These are phyloP conservation scores for Neurospora sp. DNA, from an alignment of 495 filamentous ascomycete genomes.

Conservation along the genomic window DNA sequence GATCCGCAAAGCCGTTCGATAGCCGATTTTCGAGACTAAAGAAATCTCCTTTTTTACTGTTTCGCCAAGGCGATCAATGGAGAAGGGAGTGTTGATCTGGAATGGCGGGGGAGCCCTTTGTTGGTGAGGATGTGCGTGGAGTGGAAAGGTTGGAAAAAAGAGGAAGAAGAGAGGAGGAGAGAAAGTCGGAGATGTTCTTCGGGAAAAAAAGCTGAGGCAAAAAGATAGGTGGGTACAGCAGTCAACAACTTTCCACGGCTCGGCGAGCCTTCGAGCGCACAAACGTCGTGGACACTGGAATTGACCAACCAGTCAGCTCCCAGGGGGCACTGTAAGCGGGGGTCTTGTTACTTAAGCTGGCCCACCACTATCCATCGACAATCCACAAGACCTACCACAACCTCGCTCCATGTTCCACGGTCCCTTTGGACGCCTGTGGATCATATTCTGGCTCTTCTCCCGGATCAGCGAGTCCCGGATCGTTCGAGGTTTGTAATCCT, in stretches of 20 bases:
- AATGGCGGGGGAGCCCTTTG: neutral
- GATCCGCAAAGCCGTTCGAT: neutral
- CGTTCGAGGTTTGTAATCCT: neutral
- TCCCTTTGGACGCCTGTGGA: neutral
- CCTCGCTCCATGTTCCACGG: neutral
- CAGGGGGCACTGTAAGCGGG: neutral
- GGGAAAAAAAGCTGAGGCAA: neutral
- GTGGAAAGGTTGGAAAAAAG: neutral
- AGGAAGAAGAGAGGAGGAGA: neutral
- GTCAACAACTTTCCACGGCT: neutral
- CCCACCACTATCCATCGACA: neutral
- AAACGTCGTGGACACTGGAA: neutral
- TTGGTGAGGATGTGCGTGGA: neutral
- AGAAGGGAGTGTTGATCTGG: neutral
- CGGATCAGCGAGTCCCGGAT: neutral
- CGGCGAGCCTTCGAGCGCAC: neutral
- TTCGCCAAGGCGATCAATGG: neutral
- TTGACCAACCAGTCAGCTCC: neutral
- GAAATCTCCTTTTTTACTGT: neutral
- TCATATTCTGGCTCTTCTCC: neutral
- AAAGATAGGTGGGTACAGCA: neutral
- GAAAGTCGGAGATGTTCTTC: neutral
- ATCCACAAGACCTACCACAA: neutral
- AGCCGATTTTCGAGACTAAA: neutral
- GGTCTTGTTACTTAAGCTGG: neutral